Base-by-base conservation (phyloP, 306 rosid species). In the Gleditsia sinensis region DNA sequence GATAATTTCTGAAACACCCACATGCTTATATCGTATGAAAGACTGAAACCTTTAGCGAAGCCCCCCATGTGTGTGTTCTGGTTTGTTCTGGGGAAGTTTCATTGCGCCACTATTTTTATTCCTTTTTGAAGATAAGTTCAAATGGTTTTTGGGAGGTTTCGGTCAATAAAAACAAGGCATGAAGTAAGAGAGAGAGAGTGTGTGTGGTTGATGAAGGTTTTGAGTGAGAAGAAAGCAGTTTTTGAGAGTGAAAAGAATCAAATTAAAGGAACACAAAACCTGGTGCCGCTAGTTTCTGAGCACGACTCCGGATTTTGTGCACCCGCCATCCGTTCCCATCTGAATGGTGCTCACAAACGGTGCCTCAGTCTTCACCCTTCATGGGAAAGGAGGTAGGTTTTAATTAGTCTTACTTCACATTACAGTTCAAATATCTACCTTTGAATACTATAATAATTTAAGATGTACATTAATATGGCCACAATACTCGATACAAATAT, bases 331-430 rank as follows among this genome's bases (percentile, higher is more conserved):
- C 84, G 98, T 88, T 86, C 28, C 16, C 23, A 63, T 56, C 71
- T 88, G 72, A 91, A 71, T 93, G 98, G 98, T 71, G 67, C 7
- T 2, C 23, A 14, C 54, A 7, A 74, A 40, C 98, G 98, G 97
- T 83, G 97, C 63, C 69, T 68, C 84, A 68, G 88, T n/a, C n/a
- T n/a, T n/a, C n/a, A 27, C 5, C 69, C 91, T 82, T 82, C 59
- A 79, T 72, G 48, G 50, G 36, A 83, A 75, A 80, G 76, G 71
- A 49, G 36, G 23, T n/a, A n/a, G n/a, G n/a, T n/a, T n/a, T n/a
- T n/a, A n/a, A n/a, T n/a, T n/a, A n/a, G n/a, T n/a, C n/a, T n/a
- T n/a, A n/a, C n/a, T n/a, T n/a, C n/a, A n/a, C n/a, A n/a, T n/a
- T n/a, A n/a, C n/a, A n/a, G n/a, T n/a, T n/a, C n/a, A n/a, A n/a